phyloP scores from a whole-genome alignment of 2,329 filamentous ascomycete genomes.

The Juglanconis sp. region DNA sequence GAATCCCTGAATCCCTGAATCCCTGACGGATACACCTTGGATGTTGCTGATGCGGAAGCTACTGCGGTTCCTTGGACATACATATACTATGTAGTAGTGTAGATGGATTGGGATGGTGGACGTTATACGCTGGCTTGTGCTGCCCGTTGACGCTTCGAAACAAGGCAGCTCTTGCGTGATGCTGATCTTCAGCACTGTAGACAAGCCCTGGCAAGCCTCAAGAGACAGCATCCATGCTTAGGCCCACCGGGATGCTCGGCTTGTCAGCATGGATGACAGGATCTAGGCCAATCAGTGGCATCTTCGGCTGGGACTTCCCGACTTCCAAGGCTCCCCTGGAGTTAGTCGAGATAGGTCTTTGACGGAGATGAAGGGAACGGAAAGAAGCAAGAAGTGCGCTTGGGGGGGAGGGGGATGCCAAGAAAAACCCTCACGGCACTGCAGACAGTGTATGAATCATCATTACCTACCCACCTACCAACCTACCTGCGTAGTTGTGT shows the following conservation, averaged over 20 bases:
- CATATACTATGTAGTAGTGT: not conserved
- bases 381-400: not conserved
- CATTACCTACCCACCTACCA: no score
- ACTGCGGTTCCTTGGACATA: no score
- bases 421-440: not conserved
- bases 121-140: not conserved
- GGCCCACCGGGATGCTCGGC: conserved; percentile 8
- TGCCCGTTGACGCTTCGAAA: conserved; percentile 2
- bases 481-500: no score
- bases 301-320: not conserved
- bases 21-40: no score
- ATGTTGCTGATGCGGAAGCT: no score
- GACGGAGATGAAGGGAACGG: not conserved
- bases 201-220: not conserved
- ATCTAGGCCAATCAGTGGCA: not conserved
- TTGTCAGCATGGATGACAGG: not conserved
- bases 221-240: conserved; percentile 4
- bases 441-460: conserved; percentile 2
- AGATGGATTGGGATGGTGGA: not conserved
- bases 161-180: conserved; percentile 14
- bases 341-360: no score
- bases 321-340: no score
- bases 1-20: not conserved
- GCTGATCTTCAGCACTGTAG: not conserved
- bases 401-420: not conserved